Percentiles rank a stretch among this genome's conserved stretches.
Conservation (phyloP, 768 basidiomycete species). For the Royoungia palumana region DNA sequence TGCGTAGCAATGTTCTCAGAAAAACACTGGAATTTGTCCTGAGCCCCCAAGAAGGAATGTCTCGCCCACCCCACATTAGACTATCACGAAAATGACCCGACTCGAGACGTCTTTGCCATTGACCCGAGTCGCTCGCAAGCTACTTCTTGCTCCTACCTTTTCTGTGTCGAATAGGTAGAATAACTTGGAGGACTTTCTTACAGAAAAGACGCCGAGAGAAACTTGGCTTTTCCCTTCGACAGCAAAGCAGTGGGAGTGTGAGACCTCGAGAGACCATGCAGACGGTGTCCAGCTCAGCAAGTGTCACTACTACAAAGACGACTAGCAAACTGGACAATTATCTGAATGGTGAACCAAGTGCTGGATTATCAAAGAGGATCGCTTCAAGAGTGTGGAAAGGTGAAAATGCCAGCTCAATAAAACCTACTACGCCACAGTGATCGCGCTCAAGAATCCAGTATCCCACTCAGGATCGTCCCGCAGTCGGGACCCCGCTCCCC, state of each 20-base stretch:
- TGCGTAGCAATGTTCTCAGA: too few relatives aligned
- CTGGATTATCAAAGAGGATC: not conserved
- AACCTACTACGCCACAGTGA: constrained; percentile 5
- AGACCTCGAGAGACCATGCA: constrained; percentile 1
- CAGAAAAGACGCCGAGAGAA: not conserved
- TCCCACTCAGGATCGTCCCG: constrained; percentile 25
- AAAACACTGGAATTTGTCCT: too few relatives aligned
- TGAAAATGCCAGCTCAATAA: too few relatives aligned
- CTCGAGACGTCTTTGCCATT: too few relatives aligned
- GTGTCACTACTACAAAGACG: not conserved
- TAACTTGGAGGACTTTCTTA: too few relatives aligned
- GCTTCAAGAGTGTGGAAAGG: not conserved
- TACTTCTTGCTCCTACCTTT: too few relatives aligned
- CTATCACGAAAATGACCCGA: too few relatives aligned
- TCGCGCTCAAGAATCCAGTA: constrained; percentile 17
- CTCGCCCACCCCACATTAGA: too few relatives aligned
- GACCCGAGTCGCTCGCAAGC: too few relatives aligned
- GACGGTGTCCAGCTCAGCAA: not conserved
- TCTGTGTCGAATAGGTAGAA: too few relatives aligned
- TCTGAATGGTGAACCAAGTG: not conserved
- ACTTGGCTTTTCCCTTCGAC: not conserved
- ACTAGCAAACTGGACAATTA: not conserved
- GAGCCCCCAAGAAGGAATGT: too few relatives aligned
- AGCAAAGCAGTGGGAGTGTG: not conserved
- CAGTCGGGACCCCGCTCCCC: not conserved